These are phyloP conservation scores for Yamagishiella unicocca DNA, from an alignment of 139 green algal species.

Conservation along the genomic window DNA sequence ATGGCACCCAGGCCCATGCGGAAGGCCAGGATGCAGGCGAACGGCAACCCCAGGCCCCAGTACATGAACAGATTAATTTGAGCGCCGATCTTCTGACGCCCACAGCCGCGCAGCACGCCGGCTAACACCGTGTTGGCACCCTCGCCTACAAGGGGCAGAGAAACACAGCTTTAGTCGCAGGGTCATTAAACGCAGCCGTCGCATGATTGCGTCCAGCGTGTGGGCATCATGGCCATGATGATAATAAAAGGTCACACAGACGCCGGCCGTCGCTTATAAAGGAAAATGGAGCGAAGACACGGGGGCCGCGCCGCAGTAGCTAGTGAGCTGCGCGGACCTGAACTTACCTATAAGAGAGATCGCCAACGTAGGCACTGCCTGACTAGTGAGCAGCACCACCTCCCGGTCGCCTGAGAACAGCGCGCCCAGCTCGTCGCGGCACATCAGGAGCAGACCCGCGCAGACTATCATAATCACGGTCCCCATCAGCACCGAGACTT, in stretches of 20 bases:
- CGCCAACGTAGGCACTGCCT: constrained; percentile 60
- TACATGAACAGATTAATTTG: constrained; percentile 75
- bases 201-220: no score
- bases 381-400: constrained; percentile 58
- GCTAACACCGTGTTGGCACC: constrained; percentile 71
- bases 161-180: no score
- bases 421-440: constrained; percentile 53
- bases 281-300: no score
- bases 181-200: no score
- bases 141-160: constrained; percentile 57
- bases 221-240: no score
- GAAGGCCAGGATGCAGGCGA: constrained; percentile 74
- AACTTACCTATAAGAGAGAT: constrained; percentile 67
- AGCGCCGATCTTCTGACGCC: constrained; percentile 72
- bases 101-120: constrained; percentile 73
- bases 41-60: constrained; percentile 72
- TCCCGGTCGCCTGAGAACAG: constrained; percentile 65
- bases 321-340: no score
- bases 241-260: no score
- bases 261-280: no score
- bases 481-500: constrained; percentile 71
- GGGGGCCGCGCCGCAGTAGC: no score
- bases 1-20: constrained; percentile 65
- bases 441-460: constrained; percentile 58
- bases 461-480: constrained; percentile 66